Conservation (phyloP, 2,329 filamentous ascomycete genomes). For the Coccinonectria pachysandricola region DNA sequence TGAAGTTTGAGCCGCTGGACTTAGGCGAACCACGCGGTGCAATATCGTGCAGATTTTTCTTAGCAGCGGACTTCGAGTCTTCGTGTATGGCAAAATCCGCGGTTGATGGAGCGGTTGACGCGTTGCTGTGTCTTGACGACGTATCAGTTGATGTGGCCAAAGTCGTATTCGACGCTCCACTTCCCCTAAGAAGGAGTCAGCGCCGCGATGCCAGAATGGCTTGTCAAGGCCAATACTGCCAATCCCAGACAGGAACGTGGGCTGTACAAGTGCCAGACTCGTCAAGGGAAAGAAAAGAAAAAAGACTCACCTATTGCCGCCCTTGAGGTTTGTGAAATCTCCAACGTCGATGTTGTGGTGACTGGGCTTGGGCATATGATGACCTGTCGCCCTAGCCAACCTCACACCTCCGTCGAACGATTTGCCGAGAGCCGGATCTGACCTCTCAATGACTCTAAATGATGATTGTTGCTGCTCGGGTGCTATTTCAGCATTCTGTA, state of each 20-base stretch:
- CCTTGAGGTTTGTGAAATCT: conserved; percentile 46
- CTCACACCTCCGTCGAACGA: conserved; percentile 41
- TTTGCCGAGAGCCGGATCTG: conserved; percentile 33
- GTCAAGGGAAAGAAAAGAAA: conserved; percentile 6
- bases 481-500: conserved; percentile 39
- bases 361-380: conserved; percentile 28
- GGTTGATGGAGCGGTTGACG: conserved; percentile 51
- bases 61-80: conserved; percentile 23
- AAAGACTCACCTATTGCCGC: conserved; percentile 41
- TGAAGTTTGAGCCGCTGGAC: conserved; percentile 38
- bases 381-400: conserved; percentile 27
- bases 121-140: conserved; percentile 52
- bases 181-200: conserved; percentile 39
- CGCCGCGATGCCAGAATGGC: conserved; percentile 17
- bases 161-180: conserved; percentile 51
- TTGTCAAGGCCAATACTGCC: too few species aligned
- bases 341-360: conserved; percentile 34
- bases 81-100: conserved; percentile 28
- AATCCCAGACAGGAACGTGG: conserved; percentile 11
- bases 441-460: conserved; percentile 48
- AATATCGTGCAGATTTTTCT: conserved; percentile 27
- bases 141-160: conserved; percentile 50
- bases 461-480: conserved; percentile 39
- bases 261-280: too few species aligned
- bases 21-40: conserved; percentile 34